Percentiles rank a stretch among this genome's conserved stretches.
Conservation (phyloP, 148 eudicot species). For the Fagopyrum homotropicum region DNA sequence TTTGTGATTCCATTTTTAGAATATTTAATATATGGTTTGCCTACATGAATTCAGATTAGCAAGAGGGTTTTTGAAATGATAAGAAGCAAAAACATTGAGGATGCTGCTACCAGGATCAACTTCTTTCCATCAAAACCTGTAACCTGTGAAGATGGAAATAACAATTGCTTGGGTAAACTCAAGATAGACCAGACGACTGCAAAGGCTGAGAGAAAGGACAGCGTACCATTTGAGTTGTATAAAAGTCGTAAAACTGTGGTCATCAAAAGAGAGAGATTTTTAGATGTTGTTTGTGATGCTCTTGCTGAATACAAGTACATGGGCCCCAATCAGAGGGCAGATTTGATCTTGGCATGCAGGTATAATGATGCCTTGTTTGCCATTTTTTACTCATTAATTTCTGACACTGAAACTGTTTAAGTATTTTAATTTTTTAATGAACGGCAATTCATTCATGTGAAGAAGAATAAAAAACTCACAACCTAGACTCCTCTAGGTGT, state of each 20-base stretch:
- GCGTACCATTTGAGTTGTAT: conserved; percentile 62
- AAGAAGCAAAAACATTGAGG: conserved; percentile 44
- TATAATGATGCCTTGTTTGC: conserved; percentile 15
- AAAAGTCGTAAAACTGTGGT: conserved; percentile 79
- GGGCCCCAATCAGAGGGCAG: conserved; percentile 85
- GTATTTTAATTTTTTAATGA: too few relatives aligned
- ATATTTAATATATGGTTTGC: not conserved
- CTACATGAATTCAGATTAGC: conserved; percentile 55
- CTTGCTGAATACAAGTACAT: conserved; percentile 90
- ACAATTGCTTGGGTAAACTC: conserved; percentile 24
- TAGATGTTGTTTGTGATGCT: conserved; percentile 81
- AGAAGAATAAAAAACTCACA: too few relatives aligned
- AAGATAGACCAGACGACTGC: conserved; percentile 21
- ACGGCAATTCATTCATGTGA: too few relatives aligned
- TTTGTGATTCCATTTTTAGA: not conserved
- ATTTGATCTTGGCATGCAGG: conserved; percentile 96
- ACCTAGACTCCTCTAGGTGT: too few relatives aligned
- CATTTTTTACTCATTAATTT: not conserved
- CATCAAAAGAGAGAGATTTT: conserved; percentile 55
- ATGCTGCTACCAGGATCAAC: conserved; percentile 29
- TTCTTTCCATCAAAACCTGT: conserved; percentile 20
- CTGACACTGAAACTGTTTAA: not conserved
- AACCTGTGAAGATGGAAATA: conserved; percentile 7
- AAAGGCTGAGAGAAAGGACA: conserved; percentile 35
- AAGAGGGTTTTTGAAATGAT: conserved; percentile 76